Conservation (phyloP, 2,329 filamentous ascomycete species). For the Bimuria novae-zelandiae region DNA sequence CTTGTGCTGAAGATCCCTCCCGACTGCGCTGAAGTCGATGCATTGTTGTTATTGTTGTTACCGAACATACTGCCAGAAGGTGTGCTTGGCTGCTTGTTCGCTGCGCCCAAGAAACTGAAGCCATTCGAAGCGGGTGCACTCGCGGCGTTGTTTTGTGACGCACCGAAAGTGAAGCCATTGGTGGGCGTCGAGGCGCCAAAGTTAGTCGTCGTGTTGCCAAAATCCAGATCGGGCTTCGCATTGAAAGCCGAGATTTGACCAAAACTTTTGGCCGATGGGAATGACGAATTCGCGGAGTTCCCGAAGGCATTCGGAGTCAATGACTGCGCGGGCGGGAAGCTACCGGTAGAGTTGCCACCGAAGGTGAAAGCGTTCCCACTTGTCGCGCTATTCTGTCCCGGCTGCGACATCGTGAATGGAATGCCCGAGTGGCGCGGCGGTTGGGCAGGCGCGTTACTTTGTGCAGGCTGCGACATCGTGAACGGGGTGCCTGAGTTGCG, state of each 20-base stretch:
- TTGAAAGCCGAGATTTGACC: conserved; percentile 32
- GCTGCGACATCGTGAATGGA: conserved; percentile 16
- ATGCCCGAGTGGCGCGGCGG: too few species aligned
- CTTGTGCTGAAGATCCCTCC: conserved; percentile 24
- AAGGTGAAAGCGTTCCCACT: conserved; percentile 16
- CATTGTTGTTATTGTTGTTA: conserved; percentile 19
- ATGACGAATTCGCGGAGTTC: conserved; percentile 34
- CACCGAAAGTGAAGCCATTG: conserved; percentile 2
- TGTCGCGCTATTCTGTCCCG: conserved; percentile 15
- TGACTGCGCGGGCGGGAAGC: conserved; percentile 38
- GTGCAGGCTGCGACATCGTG: conserved; percentile 12
- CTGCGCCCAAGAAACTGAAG: conserved; percentile 3
- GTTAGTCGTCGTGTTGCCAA: conserved; percentile 26
- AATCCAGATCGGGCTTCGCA: conserved; percentile 31
- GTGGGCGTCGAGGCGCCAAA: conserved; percentile 24
- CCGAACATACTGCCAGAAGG: conserved; percentile 6
- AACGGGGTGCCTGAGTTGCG: conserved; percentile 10
- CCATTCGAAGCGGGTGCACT: background rate
- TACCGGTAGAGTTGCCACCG: conserved; percentile 28
- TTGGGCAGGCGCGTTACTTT: conserved; percentile 12
- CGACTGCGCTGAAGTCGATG: conserved; percentile 16
- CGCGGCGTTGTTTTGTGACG: background rate
- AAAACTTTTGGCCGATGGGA: conserved; percentile 29
- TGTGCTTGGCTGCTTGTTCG: background rate
- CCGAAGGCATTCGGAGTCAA: conserved; percentile 30